Base-by-base conservation (phyloP, 306 rosid species). In the Cucumis melo region DNA sequence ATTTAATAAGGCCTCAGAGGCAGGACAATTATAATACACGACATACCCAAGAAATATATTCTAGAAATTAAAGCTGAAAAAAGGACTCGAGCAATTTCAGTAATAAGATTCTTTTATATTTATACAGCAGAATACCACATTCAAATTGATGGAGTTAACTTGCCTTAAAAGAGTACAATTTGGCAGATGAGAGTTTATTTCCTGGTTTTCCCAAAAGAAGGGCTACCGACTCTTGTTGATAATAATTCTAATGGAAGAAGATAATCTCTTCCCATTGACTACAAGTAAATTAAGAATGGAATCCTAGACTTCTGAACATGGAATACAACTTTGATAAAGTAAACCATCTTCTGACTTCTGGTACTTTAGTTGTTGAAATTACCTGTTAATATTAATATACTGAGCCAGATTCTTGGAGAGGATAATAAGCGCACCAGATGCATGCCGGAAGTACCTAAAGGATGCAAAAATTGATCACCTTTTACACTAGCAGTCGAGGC, bases 391-490 rank as follows among this genome's bases (percentile, higher is more conserved):
- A 84, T 90, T 83, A 65, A 95, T 80, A 82, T 90, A 95, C 81
- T 84, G 92, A 19, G 92, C 96, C 86, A 92, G 86, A 83, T 88
- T 92, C 91, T 90, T 92, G 59, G 99, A 89, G 81, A 95, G 92
- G 82, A 92, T 92, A 73, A 92, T 42, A 75, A 95, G 98, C 19
- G 95, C 73, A 71, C 92, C 87, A 78, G 88, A 79, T 0, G 99
- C 99, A 84, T 95, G 99, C 74, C 98, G 97, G 81, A 95, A 95
- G 83, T 92, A 95, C 90, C 99, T 95, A 81, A 77, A 78, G 79
- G 63, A 59, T 75, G 77, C 79, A 82, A 17, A 72, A 56, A 29
- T 68, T 32, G 60, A 34, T 17, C 78, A 78, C 56, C 50, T 72
- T 41, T 77, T 61, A 46, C 51, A 57, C 58, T 32, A 7, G 10